A percentile compares a stretch with the other conserved stretches of the same genome.
Evolutionary conservation across 1,284 basidiomycete species (phyloP).

Genomic region (Earliella scabrosa): DNA sequence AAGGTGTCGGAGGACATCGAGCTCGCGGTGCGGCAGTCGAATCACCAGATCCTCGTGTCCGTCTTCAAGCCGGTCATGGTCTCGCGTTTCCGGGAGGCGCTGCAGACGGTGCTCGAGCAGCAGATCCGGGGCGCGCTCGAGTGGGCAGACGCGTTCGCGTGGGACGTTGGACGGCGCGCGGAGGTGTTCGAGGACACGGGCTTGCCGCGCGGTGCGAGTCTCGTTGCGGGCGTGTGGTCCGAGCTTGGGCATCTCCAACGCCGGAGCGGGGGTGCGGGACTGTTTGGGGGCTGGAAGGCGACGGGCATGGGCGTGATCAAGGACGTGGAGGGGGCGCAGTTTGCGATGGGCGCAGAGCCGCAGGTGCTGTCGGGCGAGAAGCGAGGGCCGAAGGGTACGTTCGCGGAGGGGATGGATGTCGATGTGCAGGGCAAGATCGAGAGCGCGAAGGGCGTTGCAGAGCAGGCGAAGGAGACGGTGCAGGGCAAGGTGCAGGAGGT

Average conservation of each 20-base stretch:
- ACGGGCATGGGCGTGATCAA: constrained; percentile 67
- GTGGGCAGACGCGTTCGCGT: constrained; percentile 55
- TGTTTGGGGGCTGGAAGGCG: constrained; percentile 50
- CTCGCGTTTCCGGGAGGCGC: constrained; percentile 54
- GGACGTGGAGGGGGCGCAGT: constrained; percentile 46
- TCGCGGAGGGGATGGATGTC: constrained; percentile 37
- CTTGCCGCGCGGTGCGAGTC: constrained; percentile 46
- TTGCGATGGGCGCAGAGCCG: constrained; percentile 72
- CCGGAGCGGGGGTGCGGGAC: constrained; percentile 40
- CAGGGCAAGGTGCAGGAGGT: constrained; percentile 46
- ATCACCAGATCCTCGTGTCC: constrained; percentile 61
- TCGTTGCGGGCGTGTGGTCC: constrained; percentile 65
- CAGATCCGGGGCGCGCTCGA: constrained; percentile 55
- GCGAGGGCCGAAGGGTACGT: constrained; percentile 61
- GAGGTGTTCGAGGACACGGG: constrained; percentile 70
- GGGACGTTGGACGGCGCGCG: constrained; percentile 56
- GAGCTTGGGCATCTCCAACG: constrained; percentile 59
- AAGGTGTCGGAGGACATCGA: constrained; percentile 55
- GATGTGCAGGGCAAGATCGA: constrained; percentile 16
- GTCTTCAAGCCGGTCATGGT: constrained; percentile 66
- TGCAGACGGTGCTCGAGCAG: constrained; percentile 58
- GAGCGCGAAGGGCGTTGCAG: constrained; percentile 28
- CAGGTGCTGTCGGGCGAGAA: constrained; percentile 69
- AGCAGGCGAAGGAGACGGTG: constrained; percentile 36
- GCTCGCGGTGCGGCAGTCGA: constrained; percentile 57